phyloP scores from a whole-genome alignment of 116 monocot genomes.

The Phalaenopsis hybrid region DNA sequence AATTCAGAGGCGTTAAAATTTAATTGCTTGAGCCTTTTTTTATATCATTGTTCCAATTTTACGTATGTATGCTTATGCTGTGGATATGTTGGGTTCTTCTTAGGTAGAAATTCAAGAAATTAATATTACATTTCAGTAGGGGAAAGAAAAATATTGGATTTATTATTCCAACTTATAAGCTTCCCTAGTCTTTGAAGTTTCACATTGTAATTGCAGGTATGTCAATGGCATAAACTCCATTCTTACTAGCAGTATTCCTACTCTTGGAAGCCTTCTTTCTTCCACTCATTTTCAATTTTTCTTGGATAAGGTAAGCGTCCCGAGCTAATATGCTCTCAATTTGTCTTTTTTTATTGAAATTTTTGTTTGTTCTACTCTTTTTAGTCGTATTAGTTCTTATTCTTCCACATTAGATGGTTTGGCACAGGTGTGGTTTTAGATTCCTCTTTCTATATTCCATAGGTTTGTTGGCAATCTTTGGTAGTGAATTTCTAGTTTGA shows the following conservation, averaged over 20 bases:
- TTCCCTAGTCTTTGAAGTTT: background rate
- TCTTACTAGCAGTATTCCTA: constrained; percentile 79
- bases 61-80: background rate
- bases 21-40: background rate
- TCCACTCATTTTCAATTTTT: constrained; percentile 95
- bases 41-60: background rate
- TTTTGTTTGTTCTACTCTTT: background rate
- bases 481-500: background rate
- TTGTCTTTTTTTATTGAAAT: background rate
- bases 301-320: constrained; percentile 66
- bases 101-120: background rate
- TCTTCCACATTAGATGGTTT: background rate
- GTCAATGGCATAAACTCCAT: constrained; percentile 95
- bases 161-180: background rate
- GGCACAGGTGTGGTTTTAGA: background rate
- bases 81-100: background rate
- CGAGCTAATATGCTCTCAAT: background rate
- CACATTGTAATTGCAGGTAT: constrained; percentile 47
- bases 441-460: background rate
- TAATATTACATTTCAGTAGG: background rate
- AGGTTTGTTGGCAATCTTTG: background rate
- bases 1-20: background rate
- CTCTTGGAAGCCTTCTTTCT: constrained; percentile 76
- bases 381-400: background rate
- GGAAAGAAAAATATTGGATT: background rate